Base-by-base conservation (phyloP, 2,329 filamentous ascomycete species). In the Epichloe glyceriae region DNA sequence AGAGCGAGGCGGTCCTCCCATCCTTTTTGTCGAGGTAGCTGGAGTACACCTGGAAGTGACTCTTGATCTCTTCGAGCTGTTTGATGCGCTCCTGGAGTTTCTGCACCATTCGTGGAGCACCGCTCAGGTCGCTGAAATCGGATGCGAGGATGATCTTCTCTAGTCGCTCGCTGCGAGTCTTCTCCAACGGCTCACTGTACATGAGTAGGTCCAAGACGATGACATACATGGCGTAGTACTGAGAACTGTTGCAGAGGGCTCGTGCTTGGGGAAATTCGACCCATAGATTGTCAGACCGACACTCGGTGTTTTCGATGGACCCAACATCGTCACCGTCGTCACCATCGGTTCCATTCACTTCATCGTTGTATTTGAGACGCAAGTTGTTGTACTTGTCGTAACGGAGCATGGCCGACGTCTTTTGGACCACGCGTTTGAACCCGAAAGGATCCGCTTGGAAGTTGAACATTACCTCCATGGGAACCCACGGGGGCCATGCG, bases 121-220 rank as follows among this genome's bases (percentile, higher is more conserved):
- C 94, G 52, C 88, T 84, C 42, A 99, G 75, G 64, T 99, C 93
- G 65, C 91, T 98, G 64, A 98, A 99, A 67, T 99, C 93, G 0
- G 93, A 97, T 1, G 91, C 93, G 46, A 98, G 80, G 82, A 98
- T 96, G 59, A 99, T 98, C 75, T 96, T 97, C 67, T 98, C 93
- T 15, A 99, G 73, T 37, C 88, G 82, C 69, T 98, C 94, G 60
- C 78, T 95, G 52, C 94, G 82, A n/a, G 91, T 94, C 76, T 98
- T 98, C 67, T 98, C 93, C 45, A 95, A 71, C 2, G 93, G 93
- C 66, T 99, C 93, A 62, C 81, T 96, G 70, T 97, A 99, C 66
- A 99, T 83, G 48, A 99, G 75, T 41, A 99, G 76, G 68, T 99
- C 93, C 55, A 97, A 75, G 3, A 96, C 91, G 58, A 99, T 98